Percentiles rank a stretch among this genome's conserved stretches.
Conservation (phyloP, 2,329 filamentous ascomycete species). For the Fusarium sp. region DNA sequence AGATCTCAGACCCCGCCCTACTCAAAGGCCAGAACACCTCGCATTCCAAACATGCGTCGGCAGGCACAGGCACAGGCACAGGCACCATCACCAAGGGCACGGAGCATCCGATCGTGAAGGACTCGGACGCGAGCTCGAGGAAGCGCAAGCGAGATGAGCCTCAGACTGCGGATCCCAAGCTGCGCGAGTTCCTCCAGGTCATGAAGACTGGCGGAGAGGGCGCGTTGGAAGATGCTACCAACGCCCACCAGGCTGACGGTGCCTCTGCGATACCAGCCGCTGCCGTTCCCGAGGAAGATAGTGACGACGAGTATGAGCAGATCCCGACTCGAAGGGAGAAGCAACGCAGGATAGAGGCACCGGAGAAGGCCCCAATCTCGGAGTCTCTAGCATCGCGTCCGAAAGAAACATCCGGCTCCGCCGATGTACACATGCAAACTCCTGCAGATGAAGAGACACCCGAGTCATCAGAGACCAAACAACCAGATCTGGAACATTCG, state of each 20-base stretch:
- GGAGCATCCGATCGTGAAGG: conserved; percentile 44
- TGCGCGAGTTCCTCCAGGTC: conserved; percentile 86
- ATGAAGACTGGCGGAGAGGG: conserved; percentile 71
- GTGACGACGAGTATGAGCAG: conserved; percentile 81
- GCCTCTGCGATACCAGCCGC: conserved; percentile 43
- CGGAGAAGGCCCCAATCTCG: conserved; percentile 35
- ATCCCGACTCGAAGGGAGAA: conserved; percentile 67
- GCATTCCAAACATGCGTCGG: conserved; percentile 40
- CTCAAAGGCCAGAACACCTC: conserved; percentile 43
- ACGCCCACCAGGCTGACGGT: conserved; percentile 34
- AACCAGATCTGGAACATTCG: conserved; percentile 39
- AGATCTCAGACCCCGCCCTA: conserved; percentile 59
- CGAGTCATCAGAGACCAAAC: conserved; percentile 39
- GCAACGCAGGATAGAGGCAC: conserved; percentile 52
- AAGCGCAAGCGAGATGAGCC: conserved; percentile 76
- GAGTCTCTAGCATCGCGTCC: conserved; percentile 32
- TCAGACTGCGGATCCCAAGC: conserved; percentile 77
- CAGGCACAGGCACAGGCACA: conserved; percentile 1
- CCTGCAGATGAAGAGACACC: conserved; percentile 32
- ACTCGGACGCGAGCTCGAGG: conserved; percentile 62
- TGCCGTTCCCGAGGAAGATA: conserved; percentile 66
- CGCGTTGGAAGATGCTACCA: conserved; percentile 48
- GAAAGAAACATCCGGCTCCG: conserved; percentile 31
- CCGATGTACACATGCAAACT: conserved; percentile 18
- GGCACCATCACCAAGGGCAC: conserved; percentile 24